These are phyloP conservation scores for Hsuehochloa calcarea DNA, from an alignment of 176 grass and related monocot genomes.

Conservation along the genomic window DNA sequence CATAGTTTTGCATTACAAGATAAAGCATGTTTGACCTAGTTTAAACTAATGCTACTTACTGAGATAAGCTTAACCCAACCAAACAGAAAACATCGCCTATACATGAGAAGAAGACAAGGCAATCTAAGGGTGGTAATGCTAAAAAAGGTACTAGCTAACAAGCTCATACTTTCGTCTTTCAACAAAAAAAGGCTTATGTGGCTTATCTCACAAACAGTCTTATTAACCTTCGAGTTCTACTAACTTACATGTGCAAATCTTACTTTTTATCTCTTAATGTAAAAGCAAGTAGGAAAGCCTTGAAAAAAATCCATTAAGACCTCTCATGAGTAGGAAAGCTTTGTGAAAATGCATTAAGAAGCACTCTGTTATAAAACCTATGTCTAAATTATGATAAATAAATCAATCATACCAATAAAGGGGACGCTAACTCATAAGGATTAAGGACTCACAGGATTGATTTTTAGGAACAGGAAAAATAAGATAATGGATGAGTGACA, in stretches of 20 bases:
- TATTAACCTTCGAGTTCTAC: conserved; percentile 5
- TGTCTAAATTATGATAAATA: conserved; percentile 8
- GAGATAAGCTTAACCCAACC: not conserved
- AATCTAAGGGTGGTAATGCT: not conserved
- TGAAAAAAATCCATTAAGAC: not conserved
- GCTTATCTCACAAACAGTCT: not conserved
- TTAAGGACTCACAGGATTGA: conserved; percentile 3
- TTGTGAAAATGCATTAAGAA: not conserved
- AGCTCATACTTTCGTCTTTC: not conserved
- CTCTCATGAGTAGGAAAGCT: not conserved
- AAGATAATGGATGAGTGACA: not conserved
- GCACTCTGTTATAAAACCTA: not conserved
- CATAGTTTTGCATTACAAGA: not conserved
- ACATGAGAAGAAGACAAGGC: not conserved
- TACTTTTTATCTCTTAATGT: too few relatives aligned
- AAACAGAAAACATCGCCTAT: conserved; percentile 4
- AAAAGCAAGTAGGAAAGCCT: not conserved
- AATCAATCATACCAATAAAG: not conserved
- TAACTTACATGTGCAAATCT: too few relatives aligned
- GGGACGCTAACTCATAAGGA: not conserved
- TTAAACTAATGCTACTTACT: not conserved
- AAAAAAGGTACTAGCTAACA: not conserved
- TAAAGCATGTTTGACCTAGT: not conserved
- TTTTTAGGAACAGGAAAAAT: not conserved
- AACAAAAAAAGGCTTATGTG: not conserved